Base-by-base conservation (phyloP, 805 yeast genomes). In the Clavispora carvajalis region DNA sequence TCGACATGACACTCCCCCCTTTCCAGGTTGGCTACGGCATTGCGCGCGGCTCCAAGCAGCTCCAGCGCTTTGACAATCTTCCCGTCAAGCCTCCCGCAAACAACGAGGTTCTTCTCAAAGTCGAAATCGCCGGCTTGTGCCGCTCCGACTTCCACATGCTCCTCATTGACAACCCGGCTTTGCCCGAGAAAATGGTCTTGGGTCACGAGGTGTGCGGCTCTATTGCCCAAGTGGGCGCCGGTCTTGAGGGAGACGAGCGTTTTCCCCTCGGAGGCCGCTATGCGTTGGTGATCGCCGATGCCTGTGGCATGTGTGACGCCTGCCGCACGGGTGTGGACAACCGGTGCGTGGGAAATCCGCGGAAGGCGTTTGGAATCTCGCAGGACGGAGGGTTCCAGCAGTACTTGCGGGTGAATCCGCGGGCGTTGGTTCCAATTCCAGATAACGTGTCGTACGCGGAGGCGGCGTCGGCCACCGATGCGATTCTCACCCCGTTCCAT, bases 111-210 rank as follows among this genome's bases (percentile, higher is more conserved):
- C 54, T 69, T 10, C 48, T 69, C 22, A 64, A 67, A 43, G 49
- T 69, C n/a, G 70, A 68, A 44, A 71, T 69, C 1, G 70, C 67
- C 2, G 73, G 73, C 7, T 53, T 72, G 39, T 72, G 77, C 45
- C 62, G 59, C 40, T 63, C 71, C 25, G 77, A 72, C 46, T 57
- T 67, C 15, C 73, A 69, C 44, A 55, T 69, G 16, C 54, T 68
- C 21, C 28, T 46, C 9, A 39, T 42, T 1, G 47, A 46, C 29
- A 41, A 39, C 30, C 46, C 52, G 5, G 35, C 25, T 8, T 22
- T 43, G 8, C 66, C 68, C 1, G 52, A 55, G 9, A 45, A 49
- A 30, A 65, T 68, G 47, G 63, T 69, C 10, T 67, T 69, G 73
- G 74, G 74, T 31, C 74, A 69, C 48, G 74, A 69, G 45, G 63